phyloP scores from a whole-genome alignment of 768 basidiomycete genomes.

The Suillus discolor region DNA sequence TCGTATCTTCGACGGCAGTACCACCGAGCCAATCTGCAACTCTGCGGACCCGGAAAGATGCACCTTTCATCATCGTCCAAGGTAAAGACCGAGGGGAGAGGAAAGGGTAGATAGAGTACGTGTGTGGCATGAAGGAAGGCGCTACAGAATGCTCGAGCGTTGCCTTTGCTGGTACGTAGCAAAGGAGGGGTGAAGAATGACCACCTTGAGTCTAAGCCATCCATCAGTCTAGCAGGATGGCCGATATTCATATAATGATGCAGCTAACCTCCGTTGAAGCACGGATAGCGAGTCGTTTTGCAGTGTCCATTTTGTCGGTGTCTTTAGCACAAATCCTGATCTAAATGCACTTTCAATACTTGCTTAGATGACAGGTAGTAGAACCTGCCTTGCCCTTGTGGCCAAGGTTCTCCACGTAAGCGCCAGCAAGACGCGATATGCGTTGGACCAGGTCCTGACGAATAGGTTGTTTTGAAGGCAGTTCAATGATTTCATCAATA shows the following conservation, averaged over 20 bases:
- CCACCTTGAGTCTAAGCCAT: not conserved
- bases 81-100: conserved; percentile 49
- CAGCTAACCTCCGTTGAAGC: conserved; percentile 53
- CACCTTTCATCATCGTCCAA: conserved; percentile 46
- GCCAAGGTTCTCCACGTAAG: conserved; percentile 57
- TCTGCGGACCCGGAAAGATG: conserved; percentile 60
- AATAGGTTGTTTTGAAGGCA: conserved; percentile 50
- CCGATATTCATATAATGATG: too few relatives aligned
- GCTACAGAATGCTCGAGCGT: conserved; percentile 28
- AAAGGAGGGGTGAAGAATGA: conserved; percentile 21
- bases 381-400: conserved; percentile 46
- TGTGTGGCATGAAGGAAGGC: conserved; percentile 33
- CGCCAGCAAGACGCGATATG: conserved; percentile 70
- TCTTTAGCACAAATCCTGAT: conserved; percentile 57
- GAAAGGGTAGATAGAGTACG: conserved; percentile 74
- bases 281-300: conserved; percentile 55
- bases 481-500: conserved; percentile 36
- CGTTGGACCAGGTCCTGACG: conserved; percentile 52
- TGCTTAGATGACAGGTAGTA: not conserved
- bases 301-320: conserved; percentile 39
- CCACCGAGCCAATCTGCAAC: conserved; percentile 61
- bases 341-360: conserved; percentile 35
- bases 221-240: not conserved
- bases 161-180: conserved; percentile 33
- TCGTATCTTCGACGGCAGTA: conserved; percentile 35